Conservation (phyloP, 345 rosid genomes). For the Citrus mangshanensis region DNA sequence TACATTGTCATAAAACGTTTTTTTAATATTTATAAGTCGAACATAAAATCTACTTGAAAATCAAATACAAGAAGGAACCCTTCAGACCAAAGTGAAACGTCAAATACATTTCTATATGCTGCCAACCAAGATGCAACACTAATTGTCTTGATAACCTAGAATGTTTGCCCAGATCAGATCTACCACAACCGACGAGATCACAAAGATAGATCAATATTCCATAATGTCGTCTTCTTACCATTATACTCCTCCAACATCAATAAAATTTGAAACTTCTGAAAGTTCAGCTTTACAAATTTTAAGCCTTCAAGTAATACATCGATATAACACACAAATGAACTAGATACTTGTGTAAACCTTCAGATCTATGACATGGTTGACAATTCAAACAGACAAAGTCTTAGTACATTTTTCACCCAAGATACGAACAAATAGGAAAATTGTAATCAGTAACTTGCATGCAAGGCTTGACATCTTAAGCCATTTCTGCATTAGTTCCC, state of each 20-base stretch:
- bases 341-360: background rate
- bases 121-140: background rate
- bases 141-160: background rate
- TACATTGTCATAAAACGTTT: constrained; percentile 14
- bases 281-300: background rate
- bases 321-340: background rate
- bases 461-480: background rate
- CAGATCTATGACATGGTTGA: background rate
- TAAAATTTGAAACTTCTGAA: background rate
- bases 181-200: background rate
- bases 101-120: too few species aligned
- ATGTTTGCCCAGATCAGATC: background rate
- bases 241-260: background rate
- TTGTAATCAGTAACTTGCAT: background rate
- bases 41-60: background rate
- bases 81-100: background rate
- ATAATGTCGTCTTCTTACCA: background rate
- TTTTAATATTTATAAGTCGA: background rate
- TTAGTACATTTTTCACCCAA: background rate
- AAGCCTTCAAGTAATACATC: background rate
- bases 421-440: background rate
- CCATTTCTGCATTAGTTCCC: background rate
- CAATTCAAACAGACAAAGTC: background rate
- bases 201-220: background rate
- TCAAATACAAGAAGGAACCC: background rate